Evolutionary conservation across 495 filamentous ascomycete species (phyloP).

Genomic region (Trichocladium antarcticum): DNA sequence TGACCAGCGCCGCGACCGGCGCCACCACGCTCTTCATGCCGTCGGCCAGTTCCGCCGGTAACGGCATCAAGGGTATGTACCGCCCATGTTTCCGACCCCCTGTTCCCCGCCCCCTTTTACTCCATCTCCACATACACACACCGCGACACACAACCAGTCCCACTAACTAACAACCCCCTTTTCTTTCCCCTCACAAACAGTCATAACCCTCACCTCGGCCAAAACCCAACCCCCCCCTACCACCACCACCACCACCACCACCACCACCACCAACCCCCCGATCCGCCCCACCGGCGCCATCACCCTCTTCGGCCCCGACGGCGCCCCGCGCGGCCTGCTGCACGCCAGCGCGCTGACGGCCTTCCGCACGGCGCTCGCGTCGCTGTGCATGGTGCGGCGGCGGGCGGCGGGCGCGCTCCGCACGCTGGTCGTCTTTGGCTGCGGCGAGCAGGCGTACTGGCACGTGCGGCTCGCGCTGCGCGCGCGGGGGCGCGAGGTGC

Average conservation of each 20-base stretch:
- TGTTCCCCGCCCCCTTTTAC: neutral
- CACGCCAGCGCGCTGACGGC: conserved; percentile 81
- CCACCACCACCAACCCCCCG: conserved; percentile 15
- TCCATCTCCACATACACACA: conserved; percentile 5
- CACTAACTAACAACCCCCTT: neutral
- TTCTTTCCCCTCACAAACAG: conserved; percentile 12
- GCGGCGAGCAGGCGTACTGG: conserved; percentile 87
- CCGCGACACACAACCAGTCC: neutral
- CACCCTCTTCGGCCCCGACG: conserved; percentile 54
- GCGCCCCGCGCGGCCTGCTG: conserved; percentile 65
- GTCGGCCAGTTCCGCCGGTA: conserved; percentile 41
- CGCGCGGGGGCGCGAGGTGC: conserved; percentile 58
- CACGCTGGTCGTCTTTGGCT: conserved; percentile 76
- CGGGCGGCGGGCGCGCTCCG: conserved; percentile 48
- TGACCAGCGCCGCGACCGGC: conserved; percentile 53
- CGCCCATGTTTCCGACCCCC: neutral
- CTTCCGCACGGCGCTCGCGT: conserved; percentile 82
- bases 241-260: conserved; percentile 1
- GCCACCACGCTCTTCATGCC: conserved; percentile 91
- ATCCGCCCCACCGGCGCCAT: conserved; percentile 68
- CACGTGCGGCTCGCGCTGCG: conserved; percentile 74
- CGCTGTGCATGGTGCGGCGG: conserved; percentile 60
- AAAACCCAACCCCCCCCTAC: conserved; percentile 5
- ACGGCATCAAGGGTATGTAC: conserved; percentile 40
- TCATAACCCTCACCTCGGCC: conserved; percentile 28